Conservation (phyloP, 768 basidiomycete genomes). For the Lentinula detonsa region DNA sequence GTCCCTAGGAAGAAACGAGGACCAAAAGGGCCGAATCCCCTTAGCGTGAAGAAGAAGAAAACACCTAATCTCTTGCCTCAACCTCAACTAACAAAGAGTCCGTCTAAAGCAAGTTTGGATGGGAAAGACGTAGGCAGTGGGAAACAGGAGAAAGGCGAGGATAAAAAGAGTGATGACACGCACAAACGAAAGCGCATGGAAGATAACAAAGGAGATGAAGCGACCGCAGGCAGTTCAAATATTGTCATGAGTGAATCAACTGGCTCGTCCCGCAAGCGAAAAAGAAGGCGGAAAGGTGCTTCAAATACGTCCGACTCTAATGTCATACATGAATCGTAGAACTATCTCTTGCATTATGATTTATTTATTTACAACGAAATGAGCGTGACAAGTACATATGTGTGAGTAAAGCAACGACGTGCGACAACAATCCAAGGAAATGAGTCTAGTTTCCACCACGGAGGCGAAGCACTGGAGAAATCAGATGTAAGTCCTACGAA, state of each 20-base stretch:
- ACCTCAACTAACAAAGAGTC: neutral
- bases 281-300: neutral
- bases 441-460: slow-evolving; percentile 60
- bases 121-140: neutral
- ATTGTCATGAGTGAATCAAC: neutral
- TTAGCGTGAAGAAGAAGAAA: slow-evolving; percentile 77
- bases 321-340: too few relatives aligned
- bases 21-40: slow-evolving; percentile 86
- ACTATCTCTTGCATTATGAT: too few relatives aligned
- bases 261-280: neutral
- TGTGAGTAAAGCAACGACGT: neutral
- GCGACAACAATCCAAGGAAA: slow-evolving; percentile 1
- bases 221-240: neutral
- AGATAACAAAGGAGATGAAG: slow-evolving; percentile 8
- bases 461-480: slow-evolving; percentile 57
- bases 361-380: neutral
- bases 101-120: neutral
- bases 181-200: slow-evolving; percentile 10
- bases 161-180: neutral
- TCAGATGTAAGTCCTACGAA: slow-evolving; percentile 12
- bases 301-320: neutral
- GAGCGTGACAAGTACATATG: neutral
- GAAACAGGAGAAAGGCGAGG: neutral
- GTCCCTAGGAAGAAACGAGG: slow-evolving; percentile 56
- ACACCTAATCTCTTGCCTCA: neutral